Conservation (phyloP, 257 asterid species). For the Jacaranda mimosifolia region DNA sequence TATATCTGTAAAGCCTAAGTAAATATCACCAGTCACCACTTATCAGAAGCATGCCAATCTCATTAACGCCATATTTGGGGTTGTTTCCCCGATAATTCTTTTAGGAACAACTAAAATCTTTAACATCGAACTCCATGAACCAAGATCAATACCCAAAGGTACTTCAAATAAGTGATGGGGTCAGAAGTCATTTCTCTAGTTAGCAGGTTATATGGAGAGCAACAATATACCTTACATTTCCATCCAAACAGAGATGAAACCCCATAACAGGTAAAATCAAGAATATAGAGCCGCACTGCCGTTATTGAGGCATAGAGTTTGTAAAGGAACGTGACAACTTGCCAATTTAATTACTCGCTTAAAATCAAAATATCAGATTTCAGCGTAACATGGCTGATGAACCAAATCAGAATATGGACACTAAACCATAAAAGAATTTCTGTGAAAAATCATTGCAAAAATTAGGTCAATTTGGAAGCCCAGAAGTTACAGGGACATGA, state of each 20-base stretch:
- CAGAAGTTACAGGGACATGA: background rate
- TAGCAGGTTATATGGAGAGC: background rate
- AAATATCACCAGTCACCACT: background rate
- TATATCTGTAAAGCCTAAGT: background rate
- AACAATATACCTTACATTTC: background rate
- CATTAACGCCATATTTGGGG: background rate
- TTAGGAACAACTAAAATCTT: background rate
- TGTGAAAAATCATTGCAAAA: slow-evolving; percentile 18
- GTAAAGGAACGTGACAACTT: background rate
- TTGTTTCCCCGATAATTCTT: background rate
- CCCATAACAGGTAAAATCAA: background rate
- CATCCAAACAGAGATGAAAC: slow-evolving; percentile 12
- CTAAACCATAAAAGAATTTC: background rate
- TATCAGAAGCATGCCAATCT: background rate
- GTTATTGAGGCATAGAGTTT: background rate
- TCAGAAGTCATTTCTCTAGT: slow-evolving; percentile 9
- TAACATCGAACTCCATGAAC: background rate
- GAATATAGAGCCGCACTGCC: background rate
- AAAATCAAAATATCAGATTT: slow-evolving; percentile 5
- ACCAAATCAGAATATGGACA: background rate
- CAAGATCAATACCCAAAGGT: background rate
- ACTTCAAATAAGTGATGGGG: background rate
- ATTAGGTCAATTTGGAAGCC: slow-evolving; percentile 27
- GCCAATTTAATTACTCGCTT: background rate
- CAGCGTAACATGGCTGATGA: slow-evolving; percentile 12